Evolutionary conservation across 257 asterid genomes (phyloP), one percentile per base, ranked within the genome.

Genomic region (Misopates orontium): DNA sequence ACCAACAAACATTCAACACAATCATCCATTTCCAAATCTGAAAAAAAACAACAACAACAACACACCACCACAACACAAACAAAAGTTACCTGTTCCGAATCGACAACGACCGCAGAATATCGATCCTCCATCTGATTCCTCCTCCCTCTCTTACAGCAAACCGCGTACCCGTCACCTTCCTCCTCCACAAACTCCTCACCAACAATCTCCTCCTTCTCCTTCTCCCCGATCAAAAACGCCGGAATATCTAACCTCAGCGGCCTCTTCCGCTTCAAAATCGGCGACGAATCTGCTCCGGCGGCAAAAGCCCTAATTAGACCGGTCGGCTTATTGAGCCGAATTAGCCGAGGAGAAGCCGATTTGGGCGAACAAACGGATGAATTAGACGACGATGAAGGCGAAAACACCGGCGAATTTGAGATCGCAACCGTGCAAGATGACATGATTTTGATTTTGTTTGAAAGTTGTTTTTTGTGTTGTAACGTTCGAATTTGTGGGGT

Each of bases 51-150:
- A 49, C 10, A 4, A 0, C 22, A 49, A 8, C n/a, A 16, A 49
- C 55, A 10, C 21, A 53, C 23, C 5, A 53, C 36, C 36, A 28
- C 36, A n/a, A n/a, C n/a, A 36, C 11, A 50, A 50, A 2, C 7
- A 56, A 40, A 21, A n/a, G 36, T 14, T 45, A 88, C 96, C 96
- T 87, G 82, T 62, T 84, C 82, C 31, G 86, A 63, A 62, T 85
- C 84, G 8, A 82, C n/a, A n/a, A n/a, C 74, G 7, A 60, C 62
- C 48, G 94, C 95, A 16, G 97, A 85, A 75, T 73, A 88, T 15
- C 97, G 87, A 71, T 92, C 98, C 83, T 92, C 91, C 87, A 89
- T 89, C 24, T 70, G 71, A 31, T 82, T 95, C 61, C 96, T 87
- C 80, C 80, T 85, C 41, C 97, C 97, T 57, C 68, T 85, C 77